Conservation (phyloP, 768 basidiomycete species). For the Suillus weaverae region DNA sequence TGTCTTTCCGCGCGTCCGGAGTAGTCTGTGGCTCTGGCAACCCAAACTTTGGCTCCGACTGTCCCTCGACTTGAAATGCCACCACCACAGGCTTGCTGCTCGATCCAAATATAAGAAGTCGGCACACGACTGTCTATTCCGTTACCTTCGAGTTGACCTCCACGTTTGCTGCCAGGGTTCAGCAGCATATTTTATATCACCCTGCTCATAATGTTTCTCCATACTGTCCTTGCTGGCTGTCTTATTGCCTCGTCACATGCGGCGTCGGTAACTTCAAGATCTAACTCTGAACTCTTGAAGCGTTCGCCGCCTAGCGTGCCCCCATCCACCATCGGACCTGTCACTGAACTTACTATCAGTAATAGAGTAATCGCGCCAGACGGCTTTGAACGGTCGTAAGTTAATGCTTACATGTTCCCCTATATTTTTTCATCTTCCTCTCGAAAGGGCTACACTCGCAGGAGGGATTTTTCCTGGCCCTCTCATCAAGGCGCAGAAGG, state of each 20-base stretch:
- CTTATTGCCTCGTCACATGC: constrained; percentile 12
- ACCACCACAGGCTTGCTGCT: not conserved
- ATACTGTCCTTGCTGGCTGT: not conserved
- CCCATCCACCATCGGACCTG: constrained; percentile 22
- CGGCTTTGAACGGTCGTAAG: constrained; percentile 43
- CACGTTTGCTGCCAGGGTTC: too few species aligned
- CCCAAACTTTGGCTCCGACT: not conserved
- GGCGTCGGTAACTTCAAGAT: constrained; percentile 17
- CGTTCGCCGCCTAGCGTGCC: constrained; percentile 7
- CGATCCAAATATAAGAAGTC: not conserved
- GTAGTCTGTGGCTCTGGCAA: not conserved
- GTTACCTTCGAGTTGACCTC: not conserved
- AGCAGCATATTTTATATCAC: not conserved
- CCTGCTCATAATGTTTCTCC: not conserved
- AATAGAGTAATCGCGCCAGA: constrained; percentile 51
- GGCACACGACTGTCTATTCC: not conserved
- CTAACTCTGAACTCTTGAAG: constrained; percentile 3
- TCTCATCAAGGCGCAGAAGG: constrained; percentile 45
- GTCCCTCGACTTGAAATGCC: not conserved
- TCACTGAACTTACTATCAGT: constrained; percentile 37
- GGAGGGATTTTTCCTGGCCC: constrained; percentile 51
- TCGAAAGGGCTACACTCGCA: constrained; percentile 41
- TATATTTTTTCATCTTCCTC: not conserved
- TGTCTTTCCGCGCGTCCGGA: not conserved
- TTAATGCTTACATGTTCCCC: not conserved